These are phyloP conservation scores for Millerozyma miso DNA, from an alignment of 805 yeast species.

Conservation along the genomic window DNA sequence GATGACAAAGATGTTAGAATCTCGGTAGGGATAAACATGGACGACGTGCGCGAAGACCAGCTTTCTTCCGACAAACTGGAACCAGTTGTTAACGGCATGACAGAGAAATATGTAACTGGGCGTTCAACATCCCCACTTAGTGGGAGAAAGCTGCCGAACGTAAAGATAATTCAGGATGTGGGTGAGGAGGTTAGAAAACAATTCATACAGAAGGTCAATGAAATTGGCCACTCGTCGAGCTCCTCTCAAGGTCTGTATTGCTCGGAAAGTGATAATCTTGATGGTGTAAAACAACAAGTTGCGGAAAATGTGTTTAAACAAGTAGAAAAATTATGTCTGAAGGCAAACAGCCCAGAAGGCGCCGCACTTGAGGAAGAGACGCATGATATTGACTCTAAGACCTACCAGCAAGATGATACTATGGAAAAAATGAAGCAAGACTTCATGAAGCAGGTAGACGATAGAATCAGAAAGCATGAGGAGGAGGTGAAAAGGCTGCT, in stretches of 20 bases:
- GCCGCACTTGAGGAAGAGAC: neutral
- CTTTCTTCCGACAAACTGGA: neutral
- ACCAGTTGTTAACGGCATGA: neutral
- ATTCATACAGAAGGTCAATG: conserved; percentile 29
- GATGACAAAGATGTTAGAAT: neutral
- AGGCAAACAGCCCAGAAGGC: conserved; percentile 12
- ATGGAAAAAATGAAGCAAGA: conserved; percentile 19
- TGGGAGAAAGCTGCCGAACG: conserved; percentile 6
- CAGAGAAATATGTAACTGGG: neutral
- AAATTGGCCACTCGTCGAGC: conserved; percentile 20
- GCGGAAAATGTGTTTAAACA: conserved; percentile 27
- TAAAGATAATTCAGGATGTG: conserved; percentile 26
- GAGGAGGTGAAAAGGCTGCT: conserved; percentile 5
- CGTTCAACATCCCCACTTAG: neutral
- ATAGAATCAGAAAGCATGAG: conserved; percentile 16
- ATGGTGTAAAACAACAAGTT: conserved; percentile 26
- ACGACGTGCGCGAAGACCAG: neutral
- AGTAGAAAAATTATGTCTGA: conserved; percentile 19
- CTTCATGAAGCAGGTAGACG: conserved; percentile 24
- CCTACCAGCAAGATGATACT: neutral
- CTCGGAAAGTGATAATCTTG: conserved; percentile 12
- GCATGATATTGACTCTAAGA: too few relatives aligned
- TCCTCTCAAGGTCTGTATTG: conserved; percentile 14
- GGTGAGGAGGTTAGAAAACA: conserved; percentile 31
- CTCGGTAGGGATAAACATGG: neutral